Evolutionary conservation across 2,329 filamentous ascomycete species (phyloP).

Genomic region (Camptophora hylomeconis): DNA sequence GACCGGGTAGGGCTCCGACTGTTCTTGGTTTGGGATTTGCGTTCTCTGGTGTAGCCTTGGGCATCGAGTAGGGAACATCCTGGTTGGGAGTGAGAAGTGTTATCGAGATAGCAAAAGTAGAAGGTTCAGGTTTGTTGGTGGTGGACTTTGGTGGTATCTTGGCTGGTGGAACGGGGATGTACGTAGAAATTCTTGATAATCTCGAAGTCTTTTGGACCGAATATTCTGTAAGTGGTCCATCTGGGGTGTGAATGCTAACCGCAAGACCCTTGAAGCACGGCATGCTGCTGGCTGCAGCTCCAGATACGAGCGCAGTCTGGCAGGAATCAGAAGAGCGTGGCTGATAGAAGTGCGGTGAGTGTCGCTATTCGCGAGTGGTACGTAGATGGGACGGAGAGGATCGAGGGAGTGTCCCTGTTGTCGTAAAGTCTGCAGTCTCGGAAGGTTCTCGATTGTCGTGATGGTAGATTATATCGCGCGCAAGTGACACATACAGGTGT

Average conservation of each 20-base stretch:
- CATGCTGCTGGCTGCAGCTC: slow-evolving; percentile 35
- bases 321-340: too few relatives aligned
- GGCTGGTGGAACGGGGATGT: slow-evolving; percentile 88
- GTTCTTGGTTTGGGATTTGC: slow-evolving; percentile 71
- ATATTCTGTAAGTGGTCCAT: slow-evolving; percentile 74
- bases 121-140: slow-evolving; percentile 71
- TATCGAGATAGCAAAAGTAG: slow-evolving; percentile 96
- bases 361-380: neutral
- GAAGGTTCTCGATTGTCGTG: too few relatives aligned
- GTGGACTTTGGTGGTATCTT: slow-evolving; percentile 54
- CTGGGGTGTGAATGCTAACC: slow-evolving; percentile 82
- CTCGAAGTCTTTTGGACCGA: slow-evolving; percentile 90
- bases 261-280: slow-evolving; percentile 99
- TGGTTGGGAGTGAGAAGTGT: slow-evolving; percentile 82
- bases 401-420: too few relatives aligned
- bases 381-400: too few relatives aligned
- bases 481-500: too few relatives aligned
- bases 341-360: too few relatives aligned
- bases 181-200: slow-evolving; percentile 84
- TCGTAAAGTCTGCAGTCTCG: too few relatives aligned
- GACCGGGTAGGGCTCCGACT: slow-evolving; percentile 57
- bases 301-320: too few relatives aligned
- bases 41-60: slow-evolving; percentile 62
- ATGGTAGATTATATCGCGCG: too few relatives aligned
- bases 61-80: slow-evolving; percentile 82